A percentile compares a stretch with the other conserved stretches of the same genome.
These are phyloP conservation scores for Asterionellopsis glacialis DNA, from an alignment of 108 stramenopile species.

Conservation along the genomic window DNA sequence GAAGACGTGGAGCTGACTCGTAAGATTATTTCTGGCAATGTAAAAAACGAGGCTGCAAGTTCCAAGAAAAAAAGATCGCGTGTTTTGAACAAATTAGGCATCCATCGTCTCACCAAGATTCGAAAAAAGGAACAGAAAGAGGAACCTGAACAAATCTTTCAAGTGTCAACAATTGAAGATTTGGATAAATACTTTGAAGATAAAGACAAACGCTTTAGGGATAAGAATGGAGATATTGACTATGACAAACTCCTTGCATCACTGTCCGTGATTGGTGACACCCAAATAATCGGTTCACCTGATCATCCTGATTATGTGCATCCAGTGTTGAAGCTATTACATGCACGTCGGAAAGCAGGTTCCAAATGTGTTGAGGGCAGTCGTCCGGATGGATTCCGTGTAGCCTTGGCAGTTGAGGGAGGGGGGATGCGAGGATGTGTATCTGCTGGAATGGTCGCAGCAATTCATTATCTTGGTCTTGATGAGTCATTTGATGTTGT, in stretches of 20 bases:
- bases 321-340: conserved; percentile 68
- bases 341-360: conserved; percentile 34
- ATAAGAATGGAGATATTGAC: conserved; percentile 39
- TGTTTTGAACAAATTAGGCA: too few relatives aligned
- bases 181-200: conserved; percentile 50
- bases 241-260: conserved; percentile 47
- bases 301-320: conserved; percentile 54
- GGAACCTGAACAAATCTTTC: background rate
- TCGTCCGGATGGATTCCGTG: conserved; percentile 42
- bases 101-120: too few relatives aligned
- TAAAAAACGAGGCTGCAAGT: too few relatives aligned
- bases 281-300: conserved; percentile 65
- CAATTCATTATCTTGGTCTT: conserved; percentile 79
- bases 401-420: conserved; percentile 92
- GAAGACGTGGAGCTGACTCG: too few relatives aligned
- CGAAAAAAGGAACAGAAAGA: too few relatives aligned
- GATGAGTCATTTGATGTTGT: conserved; percentile 87
- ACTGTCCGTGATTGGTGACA: conserved; percentile 68
- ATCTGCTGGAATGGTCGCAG: conserved; percentile 91
- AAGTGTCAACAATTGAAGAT: conserved; percentile 14
- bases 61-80: too few relatives aligned
- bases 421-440: conserved; percentile 97
- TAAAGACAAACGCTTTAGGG: conserved; percentile 37
- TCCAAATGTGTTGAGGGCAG: conserved; percentile 18
- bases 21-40: too few relatives aligned